A percentile compares a stretch with the other conserved stretches of the same genome.
Conservation (phyloP, 441 rosid genomes). For the Corymbia citriodora region DNA sequence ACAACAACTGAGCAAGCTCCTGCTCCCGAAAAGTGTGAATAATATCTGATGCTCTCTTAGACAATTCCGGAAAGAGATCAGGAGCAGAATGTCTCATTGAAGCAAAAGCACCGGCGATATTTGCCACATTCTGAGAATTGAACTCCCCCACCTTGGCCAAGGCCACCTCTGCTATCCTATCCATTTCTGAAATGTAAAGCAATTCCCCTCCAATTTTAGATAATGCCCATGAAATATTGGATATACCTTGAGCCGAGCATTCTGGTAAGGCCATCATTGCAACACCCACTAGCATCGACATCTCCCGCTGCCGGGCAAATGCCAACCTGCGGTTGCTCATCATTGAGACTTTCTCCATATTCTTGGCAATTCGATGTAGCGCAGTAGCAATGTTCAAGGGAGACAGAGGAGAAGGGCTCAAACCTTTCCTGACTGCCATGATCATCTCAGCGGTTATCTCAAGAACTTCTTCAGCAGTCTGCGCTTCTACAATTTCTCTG, state of each 20-base stretch:
- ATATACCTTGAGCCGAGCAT: slow-evolving; percentile 91
- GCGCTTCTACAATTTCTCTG: slow-evolving; percentile 64
- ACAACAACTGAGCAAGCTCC: slow-evolving; percentile 84
- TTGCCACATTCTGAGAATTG: slow-evolving; percentile 91
- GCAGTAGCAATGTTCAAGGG: slow-evolving; percentile 84
- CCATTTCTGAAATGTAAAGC: slow-evolving; percentile 92
- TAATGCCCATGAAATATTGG: slow-evolving; percentile 92
- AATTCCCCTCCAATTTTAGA: slow-evolving; percentile 90
- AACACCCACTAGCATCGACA: slow-evolving; percentile 89
- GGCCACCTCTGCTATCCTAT: slow-evolving; percentile 91
- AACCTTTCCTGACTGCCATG: slow-evolving; percentile 76
- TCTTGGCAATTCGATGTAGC: slow-evolving; percentile 85
- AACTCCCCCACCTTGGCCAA: slow-evolving; percentile 58
- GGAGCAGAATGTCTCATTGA: slow-evolving; percentile 81
- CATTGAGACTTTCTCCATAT: slow-evolving; percentile 95
- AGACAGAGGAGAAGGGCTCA: slow-evolving; percentile 80
- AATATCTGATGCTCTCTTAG: slow-evolving; percentile 54
- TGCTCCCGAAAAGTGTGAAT: slow-evolving; percentile 57
- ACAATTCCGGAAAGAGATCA: slow-evolving; percentile 58
- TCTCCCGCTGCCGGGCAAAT: slow-evolving; percentile 78
- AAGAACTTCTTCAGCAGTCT: slow-evolving; percentile 79
- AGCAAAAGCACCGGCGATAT: slow-evolving; percentile 90
- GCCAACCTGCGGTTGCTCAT: slow-evolving; percentile 59
- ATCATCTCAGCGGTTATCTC: slow-evolving; percentile 70
- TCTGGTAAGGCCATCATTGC: slow-evolving; percentile 83